Percentiles rank a stretch among this genome's conserved stretches.
Evolutionary conservation across 129 eudicot species (phyloP).

Genomic region (Daucus carota): DH1_v3.0 NC_030384.2:47687001-47687500

Average conservation of each 20-base stretch:
- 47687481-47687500: background rate
- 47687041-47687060: conserved; percentile 32
- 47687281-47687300: conserved; percentile 16
- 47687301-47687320: conserved; percentile 58
- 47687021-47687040: conserved; percentile 43
- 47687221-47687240: conserved; percentile 39
- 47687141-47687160: conserved; percentile 18
- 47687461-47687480: conserved; percentile 21
- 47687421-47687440: background rate
- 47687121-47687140: conserved; percentile 13
- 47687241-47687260: background rate
- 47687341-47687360: background rate
- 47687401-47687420: conserved; percentile 8
- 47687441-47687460: conserved; percentile 37
- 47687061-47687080: conserved; percentile 21
- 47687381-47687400: conserved; percentile 3
- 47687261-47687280: conserved; percentile 34
- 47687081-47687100: conserved; percentile 22
- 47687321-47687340: conserved; percentile 27
- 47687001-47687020: conserved; percentile 45
- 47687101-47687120: conserved; percentile 23
- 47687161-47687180: conserved; percentile 26
- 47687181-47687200: conserved; percentile 42
- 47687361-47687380: background rate
- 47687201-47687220: conserved; percentile 21